Evolutionary conservation across 768 basidiomycete genomes (phyloP), one percentile per base, ranked within the genome.

Genomic region (Pleurotus platypus): DNA sequence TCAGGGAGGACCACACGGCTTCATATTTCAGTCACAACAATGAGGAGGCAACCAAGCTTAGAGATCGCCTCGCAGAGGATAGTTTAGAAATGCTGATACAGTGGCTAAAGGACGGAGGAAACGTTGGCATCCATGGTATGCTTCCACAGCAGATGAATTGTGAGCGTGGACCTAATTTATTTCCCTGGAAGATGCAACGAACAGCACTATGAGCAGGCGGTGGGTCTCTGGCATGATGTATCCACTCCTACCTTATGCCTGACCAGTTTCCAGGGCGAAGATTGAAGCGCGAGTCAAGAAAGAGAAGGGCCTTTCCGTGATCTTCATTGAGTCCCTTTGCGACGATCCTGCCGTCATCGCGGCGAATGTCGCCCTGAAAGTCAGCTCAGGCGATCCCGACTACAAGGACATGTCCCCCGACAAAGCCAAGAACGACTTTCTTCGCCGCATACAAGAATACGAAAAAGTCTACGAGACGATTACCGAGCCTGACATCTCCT

Each of bases 381-480:
- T 98, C 46, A 85, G 84, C 57, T 94, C 92, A 1, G 97, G 97
- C 16, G 97, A 99, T 75, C 97, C 97, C 0, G 97, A 99, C 70
- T 99, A 99, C 76, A 90, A 91, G 66, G 87, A 92, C 64, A 90
- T 84, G 71, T 86, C 90, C 1, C 86, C 78, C 15, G 91, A 94
- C 67, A 81, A 86, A 56, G 97, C 97, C 26, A 86, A 94, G 69
- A 77, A 75, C 22, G 97, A 99, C 74, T 99, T 99, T 69, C 71
- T 90, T 56, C 84, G 86, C 57, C 87, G 97, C 18, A 99, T 99
- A 65, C 83, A 81, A 60, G 88, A 89, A 67, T 99, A 99, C 68
- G 95, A 99, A 69, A 83, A 87, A 62, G 89, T 96, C 20, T 99
- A 99, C 67, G 90, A 99, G 74, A 90, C 96, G 9, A 87, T 99